Base-by-base conservation (phyloP, 225 moss, liverwort and hornwort genomes). In the Bryum argenteum region DNA sequence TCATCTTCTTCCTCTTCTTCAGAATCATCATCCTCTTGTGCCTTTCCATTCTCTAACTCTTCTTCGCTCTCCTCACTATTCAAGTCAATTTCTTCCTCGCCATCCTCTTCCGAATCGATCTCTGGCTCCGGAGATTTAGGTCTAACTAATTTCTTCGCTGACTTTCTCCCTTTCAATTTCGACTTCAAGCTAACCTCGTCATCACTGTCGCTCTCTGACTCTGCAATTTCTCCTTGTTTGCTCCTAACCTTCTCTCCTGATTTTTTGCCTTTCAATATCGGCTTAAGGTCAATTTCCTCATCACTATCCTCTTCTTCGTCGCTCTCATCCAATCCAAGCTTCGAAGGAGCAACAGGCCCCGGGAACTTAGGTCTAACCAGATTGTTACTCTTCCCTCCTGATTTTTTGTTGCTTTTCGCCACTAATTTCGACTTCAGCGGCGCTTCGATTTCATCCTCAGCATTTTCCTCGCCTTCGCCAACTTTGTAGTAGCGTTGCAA, bases 401-500 rank as follows among this genome's bases (percentile, higher is more conserved):
- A 21, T 2, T 69, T 64, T 3, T 24, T 15, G 15, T 48, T 61
- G 10, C 43, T 58, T 22, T 54, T 50, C 51, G 15, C 33, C 48
- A 71, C 47, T 48, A 33, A 33, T 28, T 74, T 84, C 15, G 48
- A 78, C 78, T 26, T 70, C 0, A 15, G 37, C 56, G 39, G 44
- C 9, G 14, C 60, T 43, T 76, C 73, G 42, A 5, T 20, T 21
- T 79, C 76, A 8, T 58, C 71, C 12, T 77, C 75, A 0, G 40
- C 24, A 52, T 77, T 73, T 11, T 63, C 73, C 63, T 78, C 74
- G 16, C 54, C 83, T 20, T 89, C 83, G 11, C 80, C 92, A 28
- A 87, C 74, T 70, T 85, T 87, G 69, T 98, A 94, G 56, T 98
- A 98, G 20, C 91, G 84, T 63, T 89, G 82, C 76, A 94, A 57